Percentiles rank a stretch among this genome's conserved stretches.
These are phyloP conservation scores for Lablab purpureus DNA, from an alignment of 306 rosid genomes.

Conservation along the genomic window DNA sequence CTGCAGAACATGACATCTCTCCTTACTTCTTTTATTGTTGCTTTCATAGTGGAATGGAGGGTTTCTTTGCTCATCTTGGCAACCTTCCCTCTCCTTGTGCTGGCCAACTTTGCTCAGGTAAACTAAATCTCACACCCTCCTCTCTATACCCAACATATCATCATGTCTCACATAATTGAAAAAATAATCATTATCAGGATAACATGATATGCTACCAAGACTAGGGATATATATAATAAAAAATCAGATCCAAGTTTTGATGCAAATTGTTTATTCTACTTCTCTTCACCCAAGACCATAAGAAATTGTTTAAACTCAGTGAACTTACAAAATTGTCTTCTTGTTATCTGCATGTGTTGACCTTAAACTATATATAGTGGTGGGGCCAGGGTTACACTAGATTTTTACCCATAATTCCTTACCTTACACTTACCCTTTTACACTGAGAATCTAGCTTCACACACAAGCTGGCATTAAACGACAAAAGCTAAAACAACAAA, in stretches of 20 bases:
- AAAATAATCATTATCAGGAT: background rate
- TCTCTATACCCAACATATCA: background rate
- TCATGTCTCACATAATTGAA: background rate
- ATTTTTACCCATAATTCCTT: constrained; percentile 18
- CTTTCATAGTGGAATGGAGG: constrained; percentile 98
- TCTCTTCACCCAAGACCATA: constrained; percentile 1
- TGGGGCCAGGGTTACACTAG: constrained; percentile 44
- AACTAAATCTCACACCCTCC: background rate
- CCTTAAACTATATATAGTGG: constrained; percentile 18
- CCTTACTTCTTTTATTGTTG: constrained; percentile 95
- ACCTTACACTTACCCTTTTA: constrained; percentile 47
- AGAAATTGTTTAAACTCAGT: background rate
- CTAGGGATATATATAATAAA: background rate
- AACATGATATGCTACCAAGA: background rate
- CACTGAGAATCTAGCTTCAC: constrained; percentile 66
- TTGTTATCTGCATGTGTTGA: constrained; percentile 45
- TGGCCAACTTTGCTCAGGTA: constrained; percentile 99
- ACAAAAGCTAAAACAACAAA: constrained; percentile 58
- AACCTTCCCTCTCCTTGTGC: constrained; percentile 93
- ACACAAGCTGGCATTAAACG: constrained; percentile 62
- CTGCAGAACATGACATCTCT: constrained; percentile 97
- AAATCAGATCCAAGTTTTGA: background rate
- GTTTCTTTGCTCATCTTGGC: constrained; percentile 92
- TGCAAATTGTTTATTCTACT: background rate
- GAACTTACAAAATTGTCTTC: constrained; percentile 9